Evolutionary conservation across 2,329 filamentous ascomycete species (phyloP), one percentile per base, ranked within the genome.

Genomic region (Botrytis squamosa): DNA sequence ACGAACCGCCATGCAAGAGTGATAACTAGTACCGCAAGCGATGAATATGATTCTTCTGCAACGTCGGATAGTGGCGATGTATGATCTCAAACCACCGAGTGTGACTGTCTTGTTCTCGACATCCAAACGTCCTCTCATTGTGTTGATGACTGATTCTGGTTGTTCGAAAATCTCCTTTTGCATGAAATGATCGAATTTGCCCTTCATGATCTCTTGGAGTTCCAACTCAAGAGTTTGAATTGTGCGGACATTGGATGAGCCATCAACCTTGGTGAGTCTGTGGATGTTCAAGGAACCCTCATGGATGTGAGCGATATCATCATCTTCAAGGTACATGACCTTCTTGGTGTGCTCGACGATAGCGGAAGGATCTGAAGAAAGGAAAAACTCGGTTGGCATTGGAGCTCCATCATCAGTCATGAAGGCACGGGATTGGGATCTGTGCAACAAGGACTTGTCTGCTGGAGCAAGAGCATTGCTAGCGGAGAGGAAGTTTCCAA

Each of bases 121-220:
- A 84, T 99, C 96, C 80, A 99, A 88, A 86, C 96, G 96, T 85
- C 96, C 96, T 90, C 96, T 94, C 96, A 99, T 99, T 78, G 96
- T 98, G 89, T 99, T 99, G 87, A 99, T 91, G 75, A 99, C 94
- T 22, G 96, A 99, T 86, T 99, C 96, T 82, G 96, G 96, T 88
- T 99, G 96, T 88, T 99, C 96, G 84, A 99, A 99, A 82, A 99
- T 99, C 85, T 99, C 96, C 90, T 99, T 99, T 84, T 99, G 96
- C 96, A 99, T 99, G 88, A 98, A 99, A 87, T 99, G 96, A 84
- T 99, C 96, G 85, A 98, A 99, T 83, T 96, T 97, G 85, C 96
- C 96, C 92, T 99, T 99, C 96, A 99, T 99, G 85, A 99, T 99
- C 88, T 99, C 95, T 87, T 99, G 96, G 77, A 99, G 92, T 88